Percentiles rank a stretch among this genome's conserved stretches.
phyloP scores from a whole-genome alignment of 352 stramenopile genomes.

The Globisporangium nodosum region DNA sequence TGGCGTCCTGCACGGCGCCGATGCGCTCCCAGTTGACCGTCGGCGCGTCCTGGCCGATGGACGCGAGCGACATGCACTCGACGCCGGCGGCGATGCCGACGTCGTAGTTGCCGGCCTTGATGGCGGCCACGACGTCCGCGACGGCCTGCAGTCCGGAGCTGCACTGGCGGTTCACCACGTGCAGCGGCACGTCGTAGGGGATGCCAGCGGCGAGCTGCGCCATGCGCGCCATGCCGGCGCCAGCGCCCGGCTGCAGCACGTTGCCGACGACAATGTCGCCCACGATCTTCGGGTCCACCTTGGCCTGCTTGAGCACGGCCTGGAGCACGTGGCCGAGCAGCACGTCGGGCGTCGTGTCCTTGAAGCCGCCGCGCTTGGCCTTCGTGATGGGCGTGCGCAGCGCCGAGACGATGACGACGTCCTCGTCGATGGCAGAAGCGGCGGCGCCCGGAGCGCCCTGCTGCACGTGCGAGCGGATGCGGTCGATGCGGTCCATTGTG shows the following conservation, averaged over 20 bases:
- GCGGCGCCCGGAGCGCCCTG: slow-evolving; percentile 17
- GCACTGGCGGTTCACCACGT: slow-evolving; percentile 85
- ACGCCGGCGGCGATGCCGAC: slow-evolving; percentile 82
- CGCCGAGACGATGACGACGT: slow-evolving; percentile 83
- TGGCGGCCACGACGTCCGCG: slow-evolving; percentile 60
- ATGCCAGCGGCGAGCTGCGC: slow-evolving; percentile 75
- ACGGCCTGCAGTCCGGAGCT: slow-evolving; percentile 84
- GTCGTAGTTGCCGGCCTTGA: slow-evolving; percentile 84
- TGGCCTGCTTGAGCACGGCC: slow-evolving; percentile 77
- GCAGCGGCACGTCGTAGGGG: slow-evolving; percentile 66
- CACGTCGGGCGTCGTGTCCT: slow-evolving; percentile 89
- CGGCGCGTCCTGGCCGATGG: slow-evolving; percentile 42
- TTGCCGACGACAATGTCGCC: slow-evolving; percentile 85
- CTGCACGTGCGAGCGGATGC: slow-evolving; percentile 64
- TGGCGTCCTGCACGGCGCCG: slow-evolving; percentile 52
- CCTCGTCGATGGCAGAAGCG: slow-evolving; percentile 35
- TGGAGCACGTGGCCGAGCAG: slow-evolving; percentile 82
- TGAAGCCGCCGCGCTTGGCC: slow-evolving; percentile 84
- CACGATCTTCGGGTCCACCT: slow-evolving; percentile 71
- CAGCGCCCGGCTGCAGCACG: slow-evolving; percentile 77
- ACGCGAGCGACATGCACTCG: slow-evolving; percentile 81
- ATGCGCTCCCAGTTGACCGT: slow-evolving; percentile 60
- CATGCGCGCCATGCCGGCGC: slow-evolving; percentile 74
- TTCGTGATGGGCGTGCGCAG: slow-evolving; percentile 86
- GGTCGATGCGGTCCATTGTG: slow-evolving; percentile 66